Evolutionary conservation across 257 asterid genomes (phyloP), one percentile per base, ranked within the genome.

Genomic region (Thymus quinquecostatus): DNA sequence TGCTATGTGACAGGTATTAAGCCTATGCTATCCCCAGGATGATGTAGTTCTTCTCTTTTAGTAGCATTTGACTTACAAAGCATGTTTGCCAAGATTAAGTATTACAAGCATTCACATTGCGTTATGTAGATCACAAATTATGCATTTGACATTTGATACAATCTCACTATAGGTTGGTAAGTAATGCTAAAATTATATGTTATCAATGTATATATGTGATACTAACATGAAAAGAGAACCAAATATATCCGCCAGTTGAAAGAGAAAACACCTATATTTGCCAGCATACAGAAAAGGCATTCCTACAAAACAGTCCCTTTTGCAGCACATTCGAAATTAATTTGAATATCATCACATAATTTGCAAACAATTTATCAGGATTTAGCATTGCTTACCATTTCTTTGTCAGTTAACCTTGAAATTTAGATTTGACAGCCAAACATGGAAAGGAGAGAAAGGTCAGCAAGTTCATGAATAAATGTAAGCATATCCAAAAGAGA

Each of bases 331-430:
- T 51, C 68, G 53, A 48, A 67, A 67, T 28, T 38, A 41, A 36
- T 36, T 6, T 47, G 30, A 47, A 12, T 47, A 64, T 45, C 57
- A 64, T 28, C n/a, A 64, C 3, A 28, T 45, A 55, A 51, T 64
- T 70, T 41, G 13, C 75, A 69, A 54, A 77, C 14, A 70, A 73
- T 70, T 47, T 60, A 74, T 34, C 65, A 60, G 58, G 27, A 49
- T 71, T 49, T 70, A 75, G 71, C 29, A 27, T 41, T 53, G 63
- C 92, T 72, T 76, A 95, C 99, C 96, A 85, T 89, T 85, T 95
- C 97, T 76, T 81, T 87, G 83, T 88, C 97, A 41, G 82, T 86
- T 87, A 95, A 78, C 85, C 98, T 95, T 84, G 79, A 75, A 66
- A 74, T 76, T 72, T 3, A 65, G 75, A 76, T 78, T 53, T 57